Base-by-base conservation (phyloP, 352 stramenopile species). In the Phytophthora tentaculata region DNA sequence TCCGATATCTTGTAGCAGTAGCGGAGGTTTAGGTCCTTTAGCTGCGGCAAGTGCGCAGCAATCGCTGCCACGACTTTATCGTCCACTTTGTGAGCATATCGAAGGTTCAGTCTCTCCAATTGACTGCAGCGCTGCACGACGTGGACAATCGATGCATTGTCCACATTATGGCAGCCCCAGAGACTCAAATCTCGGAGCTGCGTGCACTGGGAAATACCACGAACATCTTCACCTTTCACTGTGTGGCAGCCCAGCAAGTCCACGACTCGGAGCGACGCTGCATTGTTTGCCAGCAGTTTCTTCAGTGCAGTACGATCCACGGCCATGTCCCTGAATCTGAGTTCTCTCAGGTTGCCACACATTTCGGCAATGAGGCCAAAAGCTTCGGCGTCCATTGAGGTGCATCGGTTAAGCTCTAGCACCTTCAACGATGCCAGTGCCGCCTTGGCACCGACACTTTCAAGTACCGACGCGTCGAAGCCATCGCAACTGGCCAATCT, bases 1-100 rank as follows among this genome's bases (percentile, higher is more conserved):
- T 96, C 88, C 29, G 88, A 90, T 16, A 96, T 64, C 61, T 95
- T 95, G 83, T 91, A 95, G 76, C 86, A 95, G 69, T 96, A 96
- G 47, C 86, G 86, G 41, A 96, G 39, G 50, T 95, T 94, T 50
- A 96, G 60, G 22, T 91, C 73, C 48, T 81, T 83, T 7, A 96
- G 76, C 43, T 78, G 65, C 9, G 74, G 77, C 32, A 88, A 32
- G 22, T 83, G 20, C 3, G 47, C 19, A 2, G 77, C 85, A 56
- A 96, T 82, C 19, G 74, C 77, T 8, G 79, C 66, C 10, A 94
- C 80, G 8, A 95, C 69, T 61, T 80, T 79, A 65, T 96, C 88
- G 43, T 94, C 82, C 19, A 96, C 85, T 66, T 92, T 91, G 81
- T 96, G 88, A 39, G 80, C 90, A 58, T 93, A 96, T 47, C 86